These are phyloP conservation scores for Solanum dulcamara DNA, from an alignment of 257 asterid genomes.

Conservation along the genomic window DNA sequence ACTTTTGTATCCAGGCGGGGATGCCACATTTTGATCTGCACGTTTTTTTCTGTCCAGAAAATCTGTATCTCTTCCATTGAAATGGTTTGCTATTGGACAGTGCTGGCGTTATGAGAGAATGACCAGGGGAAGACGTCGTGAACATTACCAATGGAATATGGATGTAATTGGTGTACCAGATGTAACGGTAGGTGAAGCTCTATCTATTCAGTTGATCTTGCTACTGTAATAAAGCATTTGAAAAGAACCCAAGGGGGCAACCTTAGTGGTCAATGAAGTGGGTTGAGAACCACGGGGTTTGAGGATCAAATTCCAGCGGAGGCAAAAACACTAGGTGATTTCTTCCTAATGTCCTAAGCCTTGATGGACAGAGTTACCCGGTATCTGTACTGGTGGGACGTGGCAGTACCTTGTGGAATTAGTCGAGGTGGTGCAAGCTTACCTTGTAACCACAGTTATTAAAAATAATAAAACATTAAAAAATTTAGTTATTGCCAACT, in stretches of 20 bases:
- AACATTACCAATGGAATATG: slow-evolving; percentile 99
- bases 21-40: slow-evolving; percentile 49
- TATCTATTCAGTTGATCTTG: not conserved
- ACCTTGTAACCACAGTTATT: not conserved
- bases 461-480: not conserved
- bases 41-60: slow-evolving; percentile 75
- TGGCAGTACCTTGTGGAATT: not conserved
- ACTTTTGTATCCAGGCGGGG: slow-evolving; percentile 38
- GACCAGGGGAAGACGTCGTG: slow-evolving; percentile 97
- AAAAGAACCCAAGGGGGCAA: not conserved
- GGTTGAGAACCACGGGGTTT: not conserved
- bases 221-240: not conserved
- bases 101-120: slow-evolving; percentile 99
- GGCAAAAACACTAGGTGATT: not conserved
- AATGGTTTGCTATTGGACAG: slow-evolving; percentile 98
- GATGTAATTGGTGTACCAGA: slow-evolving; percentile 86
- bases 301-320: not conserved
- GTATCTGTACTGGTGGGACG: not conserved
- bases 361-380: not conserved
- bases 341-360: not conserved
- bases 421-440: not conserved
- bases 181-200: slow-evolving; percentile 48
- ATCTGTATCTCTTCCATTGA: slow-evolving; percentile 82
- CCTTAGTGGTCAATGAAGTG: not conserved
- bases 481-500: not conserved